phyloP scores from a whole-genome alignment of 768 basidiomycete genomes.

The Cyathus striatus region DNA sequence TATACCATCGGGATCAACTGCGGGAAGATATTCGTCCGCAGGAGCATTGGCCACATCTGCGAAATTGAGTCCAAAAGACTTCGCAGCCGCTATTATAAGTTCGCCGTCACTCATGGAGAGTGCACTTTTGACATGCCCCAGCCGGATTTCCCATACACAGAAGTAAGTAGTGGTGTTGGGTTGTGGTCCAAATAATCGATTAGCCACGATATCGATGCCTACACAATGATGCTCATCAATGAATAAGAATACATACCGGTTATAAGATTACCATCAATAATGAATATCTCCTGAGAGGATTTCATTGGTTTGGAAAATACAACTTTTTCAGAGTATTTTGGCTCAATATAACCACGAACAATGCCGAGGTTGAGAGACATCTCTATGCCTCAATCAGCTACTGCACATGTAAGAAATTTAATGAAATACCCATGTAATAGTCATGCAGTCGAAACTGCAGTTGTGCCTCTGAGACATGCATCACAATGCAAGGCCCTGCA shows the following conservation, averaged over 20 bases:
- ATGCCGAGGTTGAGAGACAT: constrained; percentile 72
- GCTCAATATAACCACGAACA: constrained; percentile 45
- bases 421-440: constrained; percentile 72
- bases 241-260: background rate
- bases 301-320: constrained; percentile 16
- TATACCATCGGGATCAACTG: constrained; percentile 76
- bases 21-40: constrained; percentile 56
- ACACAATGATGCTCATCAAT: constrained; percentile 3
- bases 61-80: constrained; percentile 66
- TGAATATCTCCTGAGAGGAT: constrained; percentile 29
- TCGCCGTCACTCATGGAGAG: constrained; percentile 50
- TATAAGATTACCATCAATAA: constrained; percentile 38
- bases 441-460: constrained; percentile 78
- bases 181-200: constrained; percentile 86
- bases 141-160: constrained; percentile 87
- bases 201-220: constrained; percentile 77
- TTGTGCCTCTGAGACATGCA: constrained; percentile 65
- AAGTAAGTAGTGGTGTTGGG: constrained; percentile 83
- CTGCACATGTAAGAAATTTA: background rate
- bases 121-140: constrained; percentile 58
- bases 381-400: constrained; percentile 39
- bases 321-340: constrained; percentile 40
- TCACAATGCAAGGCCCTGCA: constrained; percentile 48
- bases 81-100: constrained; percentile 44
- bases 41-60: constrained; percentile 78